Evolutionary conservation across 371 early-diverging fungal genomes (phyloP), one percentile per base, ranked within the genome.

Genomic region (Gilbertella persicaria): DNA sequence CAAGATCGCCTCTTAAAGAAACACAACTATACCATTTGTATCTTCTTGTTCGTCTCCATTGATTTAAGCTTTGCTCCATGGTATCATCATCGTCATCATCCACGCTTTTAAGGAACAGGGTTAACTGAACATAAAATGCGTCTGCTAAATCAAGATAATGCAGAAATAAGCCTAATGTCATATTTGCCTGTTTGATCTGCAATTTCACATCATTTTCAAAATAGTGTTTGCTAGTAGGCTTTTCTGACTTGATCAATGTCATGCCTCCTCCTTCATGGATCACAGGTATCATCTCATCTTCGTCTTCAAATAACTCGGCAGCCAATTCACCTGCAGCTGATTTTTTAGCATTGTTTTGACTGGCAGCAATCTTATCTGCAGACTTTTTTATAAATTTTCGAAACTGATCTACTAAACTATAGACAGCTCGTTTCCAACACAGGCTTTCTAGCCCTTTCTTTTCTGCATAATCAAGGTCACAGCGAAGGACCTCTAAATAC

Each of bases 361-460:
- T 25, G 21, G 35, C 19, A 33, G 48, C 14, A 3, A 20, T 30
- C 29, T 14, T 45, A 50, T 29, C 24, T 1, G 51, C 20, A 12
- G 66, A 54, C 46, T 54, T 53, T 33, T 73, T 65, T 8, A 86
- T 46, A 2, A 82, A 75, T 2, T 60, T 55, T 29, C 86, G 78
- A 39, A 84, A 84, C 26, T 82, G 75, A 16, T 82, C 82, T 4
- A 86, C 79, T 33, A 84, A 55, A 1, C 81, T 75, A 44, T 86
- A 84, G n/a, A 84, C 66, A 25, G 81, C 84, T 23, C 75, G 62
- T 41, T 83, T 86, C 86, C 86, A 86, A 45, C 83, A 86, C 36
- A 81, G 61, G n/a, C 71, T 71, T 26, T 80, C 83, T 16, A 86
- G 70, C 17, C 79, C 80, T 43, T 86, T 81, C 58, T 82, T 86